These are phyloP conservation scores for Cladobotryum mycophilum DNA, from an alignment of 2,329 filamentous ascomycete genomes.

Conservation along the genomic window DNA sequence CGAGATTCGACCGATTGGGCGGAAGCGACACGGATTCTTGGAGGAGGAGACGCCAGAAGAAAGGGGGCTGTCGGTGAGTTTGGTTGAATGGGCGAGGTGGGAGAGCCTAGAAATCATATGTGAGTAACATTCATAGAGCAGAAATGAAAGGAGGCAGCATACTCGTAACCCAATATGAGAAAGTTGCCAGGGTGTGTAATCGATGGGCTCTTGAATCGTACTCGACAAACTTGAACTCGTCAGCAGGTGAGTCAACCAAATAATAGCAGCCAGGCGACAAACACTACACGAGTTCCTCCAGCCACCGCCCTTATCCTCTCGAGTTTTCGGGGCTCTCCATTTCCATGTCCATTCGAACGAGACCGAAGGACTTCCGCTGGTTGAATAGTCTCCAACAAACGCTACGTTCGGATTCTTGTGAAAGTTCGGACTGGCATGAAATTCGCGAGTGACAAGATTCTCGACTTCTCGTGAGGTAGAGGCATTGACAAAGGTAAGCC, in stretches of 20 bases:
- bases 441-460: conserved; percentile 88
- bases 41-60: conserved; percentile 64
- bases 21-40: conserved; percentile 77
- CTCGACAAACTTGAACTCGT: conserved; percentile 69
- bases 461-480: conserved; percentile 83
- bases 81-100: conserved; percentile 43
- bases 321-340: conserved; percentile 81
- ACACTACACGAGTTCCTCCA: conserved; percentile 96
- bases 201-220: conserved; percentile 91
- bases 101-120: conserved; percentile 3
- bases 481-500: conserved; percentile 87
- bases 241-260: conserved; percentile 14
- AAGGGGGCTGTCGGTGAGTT: conserved; percentile 66
- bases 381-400: conserved; percentile 86
- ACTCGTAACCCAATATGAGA: conserved; percentile 94
- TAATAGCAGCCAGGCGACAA: conserved; percentile 25
- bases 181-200: conserved; percentile 80
- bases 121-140: conserved; percentile 26
- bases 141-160: conserved; percentile 25
- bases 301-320: conserved; percentile 78
- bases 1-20: conserved; percentile 80
- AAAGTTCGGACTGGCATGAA: conserved; percentile 92
- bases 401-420: conserved; percentile 97
- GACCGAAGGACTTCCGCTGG: conserved; percentile 73
- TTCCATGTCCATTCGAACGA: conserved; percentile 96